Base-by-base conservation (phyloP, 805 yeast genomes). In the Candida anglica region DNA sequence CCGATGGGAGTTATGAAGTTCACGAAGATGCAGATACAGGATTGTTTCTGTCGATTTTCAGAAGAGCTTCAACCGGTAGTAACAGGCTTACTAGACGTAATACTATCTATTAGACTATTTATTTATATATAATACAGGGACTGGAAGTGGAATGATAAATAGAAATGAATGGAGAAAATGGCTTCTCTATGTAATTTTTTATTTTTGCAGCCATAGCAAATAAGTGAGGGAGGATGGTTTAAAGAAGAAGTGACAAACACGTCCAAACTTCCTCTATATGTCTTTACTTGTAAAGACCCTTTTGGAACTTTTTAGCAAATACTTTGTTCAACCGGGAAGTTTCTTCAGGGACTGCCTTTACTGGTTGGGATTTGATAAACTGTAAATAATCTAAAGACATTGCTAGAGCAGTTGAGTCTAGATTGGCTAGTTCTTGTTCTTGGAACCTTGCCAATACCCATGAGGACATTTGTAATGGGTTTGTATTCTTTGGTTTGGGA, bases 361-460 rank as follows among this genome's bases (percentile, higher is more conserved):
- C 11, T 4, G 16, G 22, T 9, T 32, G 18, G 32, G 17, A 6
- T 14, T n/a, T 15, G 3, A 32, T n/a, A 15, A 14, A 17, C 3
- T 32, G 22, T 22, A 32, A 24, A 15, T 32, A 32, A 25, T 32
- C 34, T 8, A n/a, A n/a, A 25, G 19, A 10, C 16, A 32, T n/a
- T 3, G 17, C 10, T 3, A 32, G 22, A 5, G 27, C 19, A 13
- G 14, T 17, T 8, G 21, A 32, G 14, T 33, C 44, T 22, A 58
- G 38, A 19, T 23, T 26, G 19, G 29, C 20, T 31, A 46, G 46
- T 35, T 66, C 70, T 1, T 42, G 40, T 8, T 26, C 42, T 18
- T 38, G 50, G 41, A 66, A 60, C 15, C 43, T 39, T 3, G 67
- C 50, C n/a, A 66, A 49, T n/a, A 66, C 71, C 71, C 71, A 66